phyloP scores from a whole-genome alignment of 768 basidiomycete species.

The Amanita muscaria region DNA sequence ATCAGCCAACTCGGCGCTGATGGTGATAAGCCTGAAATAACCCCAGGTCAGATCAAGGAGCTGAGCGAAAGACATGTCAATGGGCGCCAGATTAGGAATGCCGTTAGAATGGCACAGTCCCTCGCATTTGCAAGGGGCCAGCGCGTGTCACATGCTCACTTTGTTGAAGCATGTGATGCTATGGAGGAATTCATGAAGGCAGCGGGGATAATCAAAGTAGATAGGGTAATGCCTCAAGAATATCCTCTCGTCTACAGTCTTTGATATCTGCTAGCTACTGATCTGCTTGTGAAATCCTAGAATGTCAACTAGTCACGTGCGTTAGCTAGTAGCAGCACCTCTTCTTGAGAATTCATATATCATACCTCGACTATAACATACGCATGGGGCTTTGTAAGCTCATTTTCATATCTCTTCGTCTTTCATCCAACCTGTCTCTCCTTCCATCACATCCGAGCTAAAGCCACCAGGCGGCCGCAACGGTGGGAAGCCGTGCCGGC shows the following conservation, averaged over 20 bases:
- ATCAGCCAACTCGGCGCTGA: slow-evolving; percentile 32
- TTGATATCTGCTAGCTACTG: not conserved
- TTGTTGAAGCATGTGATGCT: slow-evolving; percentile 49
- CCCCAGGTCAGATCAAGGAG: slow-evolving; percentile 23
- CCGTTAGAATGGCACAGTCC: slow-evolving; percentile 54
- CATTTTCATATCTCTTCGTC: too few species aligned
- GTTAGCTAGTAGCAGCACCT: too few species aligned
- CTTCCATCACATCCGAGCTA: too few species aligned
- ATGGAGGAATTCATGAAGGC: slow-evolving; percentile 47
- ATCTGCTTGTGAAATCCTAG: too few species aligned
- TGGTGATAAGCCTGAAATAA: slow-evolving; percentile 29
- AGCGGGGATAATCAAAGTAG: not conserved
- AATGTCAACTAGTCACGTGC: too few species aligned
- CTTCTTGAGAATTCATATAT: too few species aligned
- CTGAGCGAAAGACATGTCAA: slow-evolving; percentile 27
- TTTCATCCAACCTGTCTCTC: too few species aligned
- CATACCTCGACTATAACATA: too few species aligned
- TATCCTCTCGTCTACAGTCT: not conserved
- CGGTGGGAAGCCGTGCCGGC: too few species aligned
- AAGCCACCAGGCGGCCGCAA: too few species aligned
- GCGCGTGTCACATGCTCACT: slow-evolving; percentile 39
- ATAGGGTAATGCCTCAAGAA: not conserved
- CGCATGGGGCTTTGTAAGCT: too few species aligned
- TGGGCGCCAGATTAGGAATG: slow-evolving; percentile 65
- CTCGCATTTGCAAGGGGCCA: slow-evolving; percentile 43